A percentile compares a stretch with the other conserved stretches of the same genome.
These are phyloP conservation scores for Echites panduratus DNA, from an alignment of 257 asterid genomes.

Conservation along the genomic window DNA sequence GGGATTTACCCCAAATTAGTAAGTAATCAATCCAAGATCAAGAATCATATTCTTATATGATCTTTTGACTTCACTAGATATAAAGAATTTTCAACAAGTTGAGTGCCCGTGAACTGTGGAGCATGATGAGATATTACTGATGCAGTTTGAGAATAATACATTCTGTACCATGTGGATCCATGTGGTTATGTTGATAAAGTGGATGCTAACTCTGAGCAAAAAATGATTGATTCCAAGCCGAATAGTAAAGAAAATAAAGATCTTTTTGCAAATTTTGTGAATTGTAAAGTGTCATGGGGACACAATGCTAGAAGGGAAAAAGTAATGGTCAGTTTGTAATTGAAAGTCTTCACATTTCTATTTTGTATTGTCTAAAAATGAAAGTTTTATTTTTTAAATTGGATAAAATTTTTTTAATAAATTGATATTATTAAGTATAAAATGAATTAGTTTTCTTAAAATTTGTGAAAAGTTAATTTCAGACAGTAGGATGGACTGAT, in stretches of 20 bases:
- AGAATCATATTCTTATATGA: neutral
- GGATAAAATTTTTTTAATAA: no score
- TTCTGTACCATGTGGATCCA: slow-evolving; percentile 26
- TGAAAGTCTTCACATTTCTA: no score
- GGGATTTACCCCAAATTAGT: neutral
- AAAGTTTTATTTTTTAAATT: no score
- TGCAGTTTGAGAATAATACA: slow-evolving; percentile 1
- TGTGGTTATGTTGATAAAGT: slow-evolving; percentile 15
- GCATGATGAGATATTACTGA: neutral
- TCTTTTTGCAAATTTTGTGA: neutral
- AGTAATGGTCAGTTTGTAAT: no score
- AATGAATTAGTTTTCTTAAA: no score
- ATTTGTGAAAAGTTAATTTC: no score
- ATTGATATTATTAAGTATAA: no score
- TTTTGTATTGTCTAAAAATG: no score
- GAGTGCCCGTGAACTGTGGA: slow-evolving; percentile 5
- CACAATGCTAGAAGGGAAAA: slow-evolving; percentile 6
- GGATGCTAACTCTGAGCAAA: slow-evolving; percentile 3
- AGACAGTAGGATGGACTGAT: no score
- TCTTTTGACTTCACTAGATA: neutral
- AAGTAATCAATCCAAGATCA: neutral
- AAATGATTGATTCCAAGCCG: slow-evolving; percentile 9
- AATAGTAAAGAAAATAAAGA: neutral
- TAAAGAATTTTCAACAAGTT: neutral
- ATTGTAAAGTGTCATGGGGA: neutral